Evolutionary conservation across 2,329 filamentous ascomycete genomes (phyloP).

Genomic region (Fonsecaea nubica): DNA sequence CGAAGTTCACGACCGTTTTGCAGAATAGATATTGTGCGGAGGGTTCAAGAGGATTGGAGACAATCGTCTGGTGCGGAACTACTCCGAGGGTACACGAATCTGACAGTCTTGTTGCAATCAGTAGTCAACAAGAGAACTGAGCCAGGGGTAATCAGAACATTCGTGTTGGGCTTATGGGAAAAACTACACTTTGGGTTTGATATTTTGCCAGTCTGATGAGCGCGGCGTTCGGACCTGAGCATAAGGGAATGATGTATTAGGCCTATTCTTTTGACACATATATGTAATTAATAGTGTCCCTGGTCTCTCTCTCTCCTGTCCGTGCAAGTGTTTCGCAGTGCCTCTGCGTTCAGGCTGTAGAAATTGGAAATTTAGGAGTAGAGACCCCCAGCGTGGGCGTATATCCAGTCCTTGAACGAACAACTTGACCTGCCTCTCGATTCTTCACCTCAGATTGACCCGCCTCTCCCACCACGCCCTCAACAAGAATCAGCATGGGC

Average conservation of each 20-base stretch:
- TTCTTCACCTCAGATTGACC: neutral
- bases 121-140: neutral
- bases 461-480: neutral
- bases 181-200: neutral
- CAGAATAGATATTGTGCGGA: slow-evolving; percentile 12
- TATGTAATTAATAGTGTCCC: slow-evolving; percentile 1
- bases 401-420: neutral
- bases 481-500: neutral
- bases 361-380: neutral
- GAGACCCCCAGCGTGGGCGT: neutral
- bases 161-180: neutral
- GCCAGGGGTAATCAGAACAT: neutral
- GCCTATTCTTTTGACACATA: neutral
- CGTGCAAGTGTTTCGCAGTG: neutral
- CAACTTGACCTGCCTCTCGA: neutral
- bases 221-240: neutral
- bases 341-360: neutral
- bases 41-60: neutral
- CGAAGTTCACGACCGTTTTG: slow-evolving; percentile 19
- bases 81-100: neutral
- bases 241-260: neutral
- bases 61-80: neutral
- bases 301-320: neutral
- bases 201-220: neutral
- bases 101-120: neutral